A percentile compares a stretch with the other conserved stretches of the same genome.
These are phyloP conservation scores for Phaffomyces opuntiae DNA, from an alignment of 805 yeast genomes.

Conservation along the genomic window DNA sequence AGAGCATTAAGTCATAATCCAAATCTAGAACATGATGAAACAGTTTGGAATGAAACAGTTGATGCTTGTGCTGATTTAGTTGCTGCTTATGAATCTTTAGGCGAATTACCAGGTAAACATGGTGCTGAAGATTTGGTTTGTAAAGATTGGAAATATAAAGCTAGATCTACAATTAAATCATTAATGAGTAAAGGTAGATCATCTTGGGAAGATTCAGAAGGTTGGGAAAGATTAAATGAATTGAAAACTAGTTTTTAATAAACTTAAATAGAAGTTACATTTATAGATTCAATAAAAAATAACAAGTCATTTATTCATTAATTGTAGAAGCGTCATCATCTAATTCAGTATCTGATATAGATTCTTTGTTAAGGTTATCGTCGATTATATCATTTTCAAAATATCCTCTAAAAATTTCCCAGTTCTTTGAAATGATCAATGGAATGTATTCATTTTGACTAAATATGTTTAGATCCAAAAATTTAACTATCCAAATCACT, in stretches of 20 bases:
- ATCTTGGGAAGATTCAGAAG: slow-evolving; percentile 74
- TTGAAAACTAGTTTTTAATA: slow-evolving; percentile 17
- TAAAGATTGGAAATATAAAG: slow-evolving; percentile 86
- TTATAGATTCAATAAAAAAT: neutral
- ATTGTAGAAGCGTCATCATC: neutral
- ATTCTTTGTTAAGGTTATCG: neutral
- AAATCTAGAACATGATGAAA: slow-evolving; percentile 52
- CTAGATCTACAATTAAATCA: slow-evolving; percentile 63
- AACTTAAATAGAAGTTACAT: neutral
- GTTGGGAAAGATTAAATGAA: slow-evolving; percentile 60
- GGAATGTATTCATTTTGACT: too few relatives aligned
- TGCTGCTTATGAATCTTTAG: slow-evolving; percentile 81
- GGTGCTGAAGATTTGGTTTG: slow-evolving; percentile 83
- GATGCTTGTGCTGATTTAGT: slow-evolving; percentile 72
- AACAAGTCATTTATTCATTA: too few relatives aligned
- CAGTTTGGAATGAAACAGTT: slow-evolving; percentile 70
- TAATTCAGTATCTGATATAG: neutral
- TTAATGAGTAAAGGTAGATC: slow-evolving; percentile 72
- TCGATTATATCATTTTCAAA: too few relatives aligned
- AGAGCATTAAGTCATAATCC: slow-evolving; percentile 64
- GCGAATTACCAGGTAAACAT: slow-evolving; percentile 74
- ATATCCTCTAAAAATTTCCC: too few relatives aligned
- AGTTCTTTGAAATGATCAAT: too few relatives aligned
- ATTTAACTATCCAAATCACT: slow-evolving; percentile 10
- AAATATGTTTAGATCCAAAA: slow-evolving; percentile 1